These are phyloP conservation scores for Cercospora janseana DNA, from an alignment of 2,329 filamentous ascomycete species.

Conservation along the genomic window DNA sequence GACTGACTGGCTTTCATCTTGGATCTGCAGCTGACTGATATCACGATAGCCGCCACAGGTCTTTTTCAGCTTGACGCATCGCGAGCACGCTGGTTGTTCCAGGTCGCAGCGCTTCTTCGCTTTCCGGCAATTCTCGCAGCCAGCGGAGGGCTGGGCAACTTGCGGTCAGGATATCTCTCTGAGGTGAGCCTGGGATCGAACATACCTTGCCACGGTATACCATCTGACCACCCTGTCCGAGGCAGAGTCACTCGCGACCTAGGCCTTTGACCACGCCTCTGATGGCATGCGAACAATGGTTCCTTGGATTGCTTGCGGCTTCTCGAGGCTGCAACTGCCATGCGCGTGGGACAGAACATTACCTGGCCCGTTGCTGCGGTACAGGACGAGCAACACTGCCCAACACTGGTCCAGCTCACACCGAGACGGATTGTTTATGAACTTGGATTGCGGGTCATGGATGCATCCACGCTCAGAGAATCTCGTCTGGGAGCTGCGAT, in stretches of 20 bases:
- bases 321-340: too few species aligned
- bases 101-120: conserved; percentile 38
- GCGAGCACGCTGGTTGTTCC: conserved; percentile 33
- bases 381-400: not conserved
- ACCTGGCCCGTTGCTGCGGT: conserved; percentile 3
- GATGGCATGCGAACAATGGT: not conserved
- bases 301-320: too few species aligned
- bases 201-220: conserved; percentile 35
- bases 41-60: conserved; percentile 36
- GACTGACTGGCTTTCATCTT: conserved; percentile 36
- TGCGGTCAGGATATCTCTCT: not conserved
- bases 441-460: too few species aligned
- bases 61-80: conserved; percentile 37
- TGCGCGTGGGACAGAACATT: conserved; percentile 7
- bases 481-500: not conserved
- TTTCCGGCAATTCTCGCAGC: conserved; percentile 37
- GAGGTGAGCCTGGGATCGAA: not conserved
- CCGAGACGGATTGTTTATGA: too few species aligned
- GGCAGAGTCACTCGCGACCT: not conserved
- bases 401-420: too few species aligned
- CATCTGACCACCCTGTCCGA: conserved; percentile 21
- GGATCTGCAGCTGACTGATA: conserved; percentile 35
- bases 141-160: conserved; percentile 29
- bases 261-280: not conserved
- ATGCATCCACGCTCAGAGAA: not conserved